A percentile compares a stretch with the other conserved stretches of the same genome.
Evolutionary conservation across 83 land plant species (phyloP).

Genomic region (Diphasiastrum complanatum): DNA sequence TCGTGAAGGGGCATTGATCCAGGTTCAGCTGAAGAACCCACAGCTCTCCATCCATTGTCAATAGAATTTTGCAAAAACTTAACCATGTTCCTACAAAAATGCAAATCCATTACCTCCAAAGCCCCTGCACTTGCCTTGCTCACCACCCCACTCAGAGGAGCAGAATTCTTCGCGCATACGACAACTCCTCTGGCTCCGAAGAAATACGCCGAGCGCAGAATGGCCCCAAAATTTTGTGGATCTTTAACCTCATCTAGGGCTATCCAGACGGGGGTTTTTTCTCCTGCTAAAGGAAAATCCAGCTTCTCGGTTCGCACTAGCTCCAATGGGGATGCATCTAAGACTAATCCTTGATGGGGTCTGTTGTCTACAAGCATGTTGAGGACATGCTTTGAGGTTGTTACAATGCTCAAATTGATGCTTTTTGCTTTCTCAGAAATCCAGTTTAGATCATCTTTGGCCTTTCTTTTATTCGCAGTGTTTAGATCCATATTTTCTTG

Average conservation of each 20-base stretch:
- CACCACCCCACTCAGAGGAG: constrained; percentile 96
- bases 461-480: constrained; percentile 64
- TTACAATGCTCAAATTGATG: constrained; percentile 43
- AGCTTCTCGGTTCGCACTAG: constrained; percentile 54
- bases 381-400: constrained; percentile 75
- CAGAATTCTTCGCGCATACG: constrained; percentile 93
- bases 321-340: constrained; percentile 91
- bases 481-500: constrained; percentile 75
- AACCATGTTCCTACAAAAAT: constrained; percentile 90
- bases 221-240: constrained; percentile 95
- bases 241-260: constrained; percentile 95
- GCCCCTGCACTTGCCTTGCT: constrained; percentile 99
- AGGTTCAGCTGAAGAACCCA: constrained; percentile 63
- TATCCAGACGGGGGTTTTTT: constrained; percentile 70
- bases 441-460: constrained; percentile 72
- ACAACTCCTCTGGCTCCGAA: constrained; percentile 85
- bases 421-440: constrained; percentile 54
- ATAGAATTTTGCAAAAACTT: constrained; percentile 65
- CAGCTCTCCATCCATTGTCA: constrained; percentile 84
- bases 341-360: constrained; percentile 90
- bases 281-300: constrained; percentile 31
- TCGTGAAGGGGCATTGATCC: constrained; percentile 51
- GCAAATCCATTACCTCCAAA: constrained; percentile 75
- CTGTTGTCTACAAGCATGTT: constrained; percentile 84
- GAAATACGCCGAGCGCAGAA: constrained; percentile 87